phyloP scores from a whole-genome alignment of 768 basidiomycete species.

The Panellus pusillus region DNA sequence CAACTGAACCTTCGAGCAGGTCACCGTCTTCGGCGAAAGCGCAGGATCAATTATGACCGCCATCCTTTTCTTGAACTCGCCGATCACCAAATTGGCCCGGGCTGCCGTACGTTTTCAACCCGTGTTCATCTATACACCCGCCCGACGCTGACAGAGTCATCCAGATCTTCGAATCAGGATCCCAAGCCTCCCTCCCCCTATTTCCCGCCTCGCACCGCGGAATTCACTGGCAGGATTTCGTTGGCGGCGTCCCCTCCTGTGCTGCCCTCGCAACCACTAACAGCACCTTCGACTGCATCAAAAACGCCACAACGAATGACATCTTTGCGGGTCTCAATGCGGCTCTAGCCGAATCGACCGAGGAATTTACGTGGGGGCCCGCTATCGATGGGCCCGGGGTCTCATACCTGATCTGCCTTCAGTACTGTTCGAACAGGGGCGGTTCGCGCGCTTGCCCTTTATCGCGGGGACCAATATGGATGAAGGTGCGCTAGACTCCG shows the following conservation, averaged over 20 bases:
- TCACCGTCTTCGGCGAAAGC: conserved; percentile 49
- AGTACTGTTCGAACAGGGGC: conserved; percentile 30
- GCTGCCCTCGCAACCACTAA: conserved; percentile 27
- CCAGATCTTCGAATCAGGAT: conserved; percentile 47
- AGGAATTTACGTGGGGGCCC: conserved; percentile 33
- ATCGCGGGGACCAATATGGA: conserved; percentile 46
- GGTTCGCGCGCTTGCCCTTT: conserved; percentile 41
- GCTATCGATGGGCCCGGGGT: conserved; percentile 42
- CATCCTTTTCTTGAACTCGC: conserved; percentile 35
- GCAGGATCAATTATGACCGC: conserved; percentile 47
- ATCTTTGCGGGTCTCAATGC: conserved; percentile 29
- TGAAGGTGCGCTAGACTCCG: conserved; percentile 35
- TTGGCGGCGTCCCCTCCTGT: conserved; percentile 29
- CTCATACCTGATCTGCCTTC: conserved; percentile 41
- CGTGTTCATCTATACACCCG: background rate
- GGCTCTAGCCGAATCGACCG: conserved; percentile 23
- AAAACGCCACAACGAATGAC: conserved; percentile 28
- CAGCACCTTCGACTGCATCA: conserved; percentile 33
- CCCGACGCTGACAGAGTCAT: too few species aligned
- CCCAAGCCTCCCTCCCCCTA: conserved; percentile 29
- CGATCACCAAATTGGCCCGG: conserved; percentile 27
- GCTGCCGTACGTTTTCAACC: conserved; percentile 28
- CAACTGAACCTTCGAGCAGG: conserved; percentile 23
- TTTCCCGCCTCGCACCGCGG: conserved; percentile 28
- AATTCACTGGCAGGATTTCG: conserved; percentile 33